phyloP scores from a whole-genome alignment of 2,329 filamentous ascomycete species.

The Penicillium palitans region DNA sequence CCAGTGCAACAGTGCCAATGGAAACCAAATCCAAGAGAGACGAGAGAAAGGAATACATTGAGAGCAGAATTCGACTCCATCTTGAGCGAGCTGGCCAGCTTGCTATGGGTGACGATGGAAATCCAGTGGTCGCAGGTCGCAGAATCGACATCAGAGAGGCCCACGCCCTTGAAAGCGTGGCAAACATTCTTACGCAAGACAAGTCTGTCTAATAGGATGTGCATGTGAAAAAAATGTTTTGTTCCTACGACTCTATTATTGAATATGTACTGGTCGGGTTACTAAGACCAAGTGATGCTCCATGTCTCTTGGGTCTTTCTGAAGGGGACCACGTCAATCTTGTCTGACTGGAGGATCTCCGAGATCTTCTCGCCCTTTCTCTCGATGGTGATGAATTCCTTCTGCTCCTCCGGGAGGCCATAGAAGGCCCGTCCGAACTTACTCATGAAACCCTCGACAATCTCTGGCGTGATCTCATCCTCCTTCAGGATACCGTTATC shows the following conservation, averaged over 20 bases:
- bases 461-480: conserved; percentile 56
- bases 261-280: conserved; percentile 11
- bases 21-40: conserved; percentile 59
- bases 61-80: conserved; percentile 73
- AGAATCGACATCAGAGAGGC: conserved; percentile 44
- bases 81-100: conserved; percentile 59
- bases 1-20: conserved; percentile 36
- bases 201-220: conserved; percentile 13
- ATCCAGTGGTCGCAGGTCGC: conserved; percentile 39
- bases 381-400: conserved; percentile 57
- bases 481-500: conserved; percentile 54
- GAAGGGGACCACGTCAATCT: conserved; percentile 66
- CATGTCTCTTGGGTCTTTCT: conserved; percentile 59
- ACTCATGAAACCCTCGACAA: conserved; percentile 59
- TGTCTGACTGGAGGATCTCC: conserved; percentile 55
- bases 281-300: conserved; percentile 37
- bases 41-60: conserved; percentile 78
- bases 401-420: conserved; percentile 49
- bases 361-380: conserved; percentile 57
- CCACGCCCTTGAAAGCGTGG: conserved; percentile 43
- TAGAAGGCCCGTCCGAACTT: conserved; percentile 61
- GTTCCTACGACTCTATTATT: conserved; percentile 8
- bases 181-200: conserved; percentile 38
- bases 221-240: background rate
- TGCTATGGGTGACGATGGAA: conserved; percentile 35